Evolutionary conservation across 2,329 filamentous ascomycete genomes (phyloP), one percentile per base, ranked within the genome.

Genomic region (Biscogniauxia mediterranea): DNA sequence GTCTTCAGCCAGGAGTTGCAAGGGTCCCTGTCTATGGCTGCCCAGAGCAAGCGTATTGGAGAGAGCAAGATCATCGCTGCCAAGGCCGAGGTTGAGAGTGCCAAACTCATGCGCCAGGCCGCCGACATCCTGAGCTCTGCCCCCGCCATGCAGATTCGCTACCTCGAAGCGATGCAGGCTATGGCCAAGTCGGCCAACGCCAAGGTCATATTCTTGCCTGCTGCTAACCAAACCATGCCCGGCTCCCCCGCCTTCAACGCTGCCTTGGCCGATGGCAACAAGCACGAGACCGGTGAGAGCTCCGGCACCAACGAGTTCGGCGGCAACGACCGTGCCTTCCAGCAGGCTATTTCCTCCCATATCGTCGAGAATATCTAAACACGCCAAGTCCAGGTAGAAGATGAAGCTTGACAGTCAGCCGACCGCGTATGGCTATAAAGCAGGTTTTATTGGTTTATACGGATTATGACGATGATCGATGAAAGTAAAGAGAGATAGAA

Each of bases 21-120:
- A 79, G 94, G 98, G 73, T 95, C 91, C 19, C 86, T 99, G 55
- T 96, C 92, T 74, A 98, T 99, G 95, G 95, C 95, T 49, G 95
- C 95, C 3, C 95, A 99, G 84, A 92, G 90, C 82, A 98, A 98
- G 89, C 90, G 95, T 69, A 97, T 97, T 60, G 95, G 95, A 80
- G 95, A 99, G 79, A 93, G 90, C 80, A 99, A 99, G 84, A 92
- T 99, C 75, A 98, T 99, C 74, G 93, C 93, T 61, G 95, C 95
- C 66, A 92, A 95, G 76, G 95, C 95, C 38, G 95, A 99, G 81
- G 95, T 99, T 74, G 95, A 99, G 79, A 89, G 89, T 57, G 94
- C 95, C 78, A 97, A 97, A 79, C 82, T 98, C 74, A 96, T 92
- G 91, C 86, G 89, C 71, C 88, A 95, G 79, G 94, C 95, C 46